These are phyloP conservation scores for Zasmidium cellare DNA, from an alignment of 2,329 filamentous ascomycete genomes.

Conservation along the genomic window DNA sequence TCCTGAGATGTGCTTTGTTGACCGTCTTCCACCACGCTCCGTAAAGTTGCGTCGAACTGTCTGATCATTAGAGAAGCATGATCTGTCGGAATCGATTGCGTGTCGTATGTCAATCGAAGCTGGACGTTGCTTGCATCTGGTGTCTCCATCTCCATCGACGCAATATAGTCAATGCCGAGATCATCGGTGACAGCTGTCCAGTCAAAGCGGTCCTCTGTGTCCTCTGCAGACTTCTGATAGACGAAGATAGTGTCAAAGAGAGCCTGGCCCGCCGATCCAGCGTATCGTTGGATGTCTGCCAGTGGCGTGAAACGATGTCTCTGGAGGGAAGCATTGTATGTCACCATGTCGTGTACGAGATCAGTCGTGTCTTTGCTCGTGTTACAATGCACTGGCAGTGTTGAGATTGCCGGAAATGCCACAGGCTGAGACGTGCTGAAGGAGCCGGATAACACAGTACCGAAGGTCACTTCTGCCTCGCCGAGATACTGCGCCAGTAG, in stretches of 20 bases:
- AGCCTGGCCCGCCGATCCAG: conserved; percentile 62
- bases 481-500: conserved; percentile 76
- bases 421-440: conserved; percentile 59
- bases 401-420: conserved; percentile 78
- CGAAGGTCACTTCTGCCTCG: conserved; percentile 73
- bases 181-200: conserved; percentile 68
- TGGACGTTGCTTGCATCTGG: conserved; percentile 48
- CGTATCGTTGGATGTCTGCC: conserved; percentile 69
- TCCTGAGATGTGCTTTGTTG: background rate
- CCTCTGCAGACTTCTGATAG: conserved; percentile 62
- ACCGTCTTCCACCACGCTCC: conserved; percentile 52
- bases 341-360: conserved; percentile 64
- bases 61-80: conserved; percentile 67
- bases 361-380: conserved; percentile 56
- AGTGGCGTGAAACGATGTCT: conserved; percentile 73
- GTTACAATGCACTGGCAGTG: conserved; percentile 69
- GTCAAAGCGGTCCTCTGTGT: conserved; percentile 28
- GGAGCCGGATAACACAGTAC: conserved; percentile 76
- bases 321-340: conserved; percentile 63
- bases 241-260: conserved; percentile 85
- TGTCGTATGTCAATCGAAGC: conserved; percentile 67
- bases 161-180: conserved; percentile 71
- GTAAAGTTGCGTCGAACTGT: conserved; percentile 71
- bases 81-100: conserved; percentile 63
- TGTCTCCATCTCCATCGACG: conserved; percentile 79